Evolutionary conservation across 1,284 basidiomycete genomes (phyloP).

Genomic region (Pascua sp.): DNA sequence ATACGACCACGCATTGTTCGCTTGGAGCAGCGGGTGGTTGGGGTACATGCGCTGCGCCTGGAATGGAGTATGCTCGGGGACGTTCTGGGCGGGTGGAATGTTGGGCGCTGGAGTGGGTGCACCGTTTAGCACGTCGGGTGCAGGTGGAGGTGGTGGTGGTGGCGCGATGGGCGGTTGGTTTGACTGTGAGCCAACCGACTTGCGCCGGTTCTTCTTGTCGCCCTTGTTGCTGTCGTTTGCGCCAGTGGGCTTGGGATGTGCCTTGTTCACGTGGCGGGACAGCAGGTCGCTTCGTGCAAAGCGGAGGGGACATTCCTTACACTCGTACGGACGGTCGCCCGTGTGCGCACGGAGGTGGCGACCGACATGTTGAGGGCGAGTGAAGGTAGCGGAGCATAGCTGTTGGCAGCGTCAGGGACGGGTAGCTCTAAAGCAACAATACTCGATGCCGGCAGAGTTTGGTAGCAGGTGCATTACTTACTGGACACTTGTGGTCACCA

Average conservation of each 20-base stretch:
- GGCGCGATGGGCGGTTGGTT: background rate
- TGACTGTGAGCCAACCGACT: constrained; percentile 8
- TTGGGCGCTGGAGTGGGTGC: background rate
- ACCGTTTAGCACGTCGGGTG: background rate
- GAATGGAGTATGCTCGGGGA: constrained; percentile 18
- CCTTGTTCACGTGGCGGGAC: constrained; percentile 84
- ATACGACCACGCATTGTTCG: background rate
- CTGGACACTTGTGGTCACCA: constrained; percentile 26
- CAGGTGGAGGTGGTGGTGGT: background rate
- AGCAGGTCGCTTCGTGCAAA: constrained; percentile 84
- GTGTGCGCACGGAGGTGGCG: constrained; percentile 87
- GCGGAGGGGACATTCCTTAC: constrained; percentile 80
- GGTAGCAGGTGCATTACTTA: constrained; percentile 2
- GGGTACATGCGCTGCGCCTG: constrained; percentile 44
- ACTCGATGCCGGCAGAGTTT: no score
- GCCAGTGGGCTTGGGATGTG: constrained; percentile 62
- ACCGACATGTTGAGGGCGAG: constrained; percentile 82
- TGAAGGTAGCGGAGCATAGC: constrained; percentile 79
- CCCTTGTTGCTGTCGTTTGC: constrained; percentile 50
- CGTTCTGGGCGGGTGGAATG: constrained; percentile 8
- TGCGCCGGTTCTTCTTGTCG: constrained; percentile 34
- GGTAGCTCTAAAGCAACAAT: no score
- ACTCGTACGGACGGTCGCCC: constrained; percentile 87
- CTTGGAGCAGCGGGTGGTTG: constrained; percentile 38
- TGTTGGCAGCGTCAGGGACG: constrained; percentile 11